These are phyloP conservation scores for Tuber umbilicatum DNA, from an alignment of 495 filamentous ascomycete genomes.

Conservation along the genomic window DNA sequence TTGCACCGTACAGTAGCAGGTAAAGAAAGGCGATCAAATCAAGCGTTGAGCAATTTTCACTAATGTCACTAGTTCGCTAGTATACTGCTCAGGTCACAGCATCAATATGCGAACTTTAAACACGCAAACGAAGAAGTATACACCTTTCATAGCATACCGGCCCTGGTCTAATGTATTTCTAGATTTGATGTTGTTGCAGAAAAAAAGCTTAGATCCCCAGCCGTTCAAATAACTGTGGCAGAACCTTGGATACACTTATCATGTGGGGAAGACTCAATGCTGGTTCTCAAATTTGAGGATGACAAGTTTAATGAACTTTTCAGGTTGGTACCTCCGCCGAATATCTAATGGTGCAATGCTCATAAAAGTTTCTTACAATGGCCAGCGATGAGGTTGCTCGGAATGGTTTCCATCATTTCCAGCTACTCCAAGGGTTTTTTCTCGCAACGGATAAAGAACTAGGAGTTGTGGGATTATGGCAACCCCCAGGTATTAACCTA, in stretches of 20 bases:
- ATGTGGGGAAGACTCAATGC: conserved; percentile 37
- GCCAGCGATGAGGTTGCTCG: conserved; percentile 38
- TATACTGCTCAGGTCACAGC: conserved; percentile 36
- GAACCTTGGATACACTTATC: conserved; percentile 40
- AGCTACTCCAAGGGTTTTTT: conserved; percentile 28
- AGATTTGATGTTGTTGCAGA: conserved; percentile 33
- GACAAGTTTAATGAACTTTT: conserved; percentile 27
- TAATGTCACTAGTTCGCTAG: conserved; percentile 27
- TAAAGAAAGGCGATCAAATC: conserved; percentile 15
- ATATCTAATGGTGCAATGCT: not conserved
- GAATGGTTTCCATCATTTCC: conserved; percentile 39
- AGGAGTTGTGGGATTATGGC: conserved; percentile 39
- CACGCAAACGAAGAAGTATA: conserved; percentile 27
- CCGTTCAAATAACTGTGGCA: conserved; percentile 41
- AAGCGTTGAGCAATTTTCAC: not conserved
- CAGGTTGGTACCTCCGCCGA: conserved; percentile 15
- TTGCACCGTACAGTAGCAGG: conserved; percentile 37
- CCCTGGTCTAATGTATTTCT: conserved; percentile 6
- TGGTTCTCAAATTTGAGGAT: conserved; percentile 38
- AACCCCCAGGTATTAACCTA: conserved; percentile 25
- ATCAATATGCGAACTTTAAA: conserved; percentile 33
- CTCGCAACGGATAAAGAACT: conserved; percentile 41
- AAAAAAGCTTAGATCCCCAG: conserved; percentile 35
- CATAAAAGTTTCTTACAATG: conserved; percentile 10
- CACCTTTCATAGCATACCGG: not conserved